Base-by-base conservation (phyloP, 1,139 yeast genomes). In the Geotrichum carabidarum region DNA sequence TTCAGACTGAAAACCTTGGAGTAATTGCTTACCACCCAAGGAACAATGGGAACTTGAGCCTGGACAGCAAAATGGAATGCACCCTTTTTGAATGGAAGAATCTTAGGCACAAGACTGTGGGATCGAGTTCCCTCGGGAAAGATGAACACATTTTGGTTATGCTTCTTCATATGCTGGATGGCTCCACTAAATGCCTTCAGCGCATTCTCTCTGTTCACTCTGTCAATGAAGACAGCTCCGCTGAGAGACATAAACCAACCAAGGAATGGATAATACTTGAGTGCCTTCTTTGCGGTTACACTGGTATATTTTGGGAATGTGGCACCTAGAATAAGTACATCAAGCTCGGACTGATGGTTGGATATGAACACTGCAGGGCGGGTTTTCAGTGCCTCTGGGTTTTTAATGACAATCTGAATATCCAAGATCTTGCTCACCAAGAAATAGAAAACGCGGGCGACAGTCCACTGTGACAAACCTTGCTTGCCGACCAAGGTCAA, bases 41-140 rank as follows among this genome's bases (percentile, higher is more conserved):
- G 99, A 12, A 93, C 82, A 46, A 94, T 75, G 22, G 98, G 98
- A 38, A 93, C 82, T 44, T 82, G 82, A 3, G 96, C 96, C 71
- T 91, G 96, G 59, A 86, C 86, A 12, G 99, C 99, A 66, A 94
- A 79, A 71, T 93, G 97, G 82, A 94, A 94, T 0, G 98, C 98
- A 51, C 99, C 99, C 69, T 94, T 94, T 71, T 94, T 94, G 73
- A 94, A 89, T 1, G 96, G 95, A 54, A 89, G 76, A 69, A 94
- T 73, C n/a, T 78, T 83, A 53, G 95, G 84, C 44, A 76, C 76
- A 31, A 79, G 74, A 15, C 85, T 71, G 60, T 84, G 86, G 0
- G 97, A 88, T 70, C 99, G 80, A 1, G 99, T 94, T 18, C 99
- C 99, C 70, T 91, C 75, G 15, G 97, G 96, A 76, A 89, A 91